A percentile compares a stretch with the other conserved stretches of the same genome.
These are phyloP conservation scores for Plantago ovata DNA, from an alignment of 257 asterid genomes.

Conservation along the genomic window DNA sequence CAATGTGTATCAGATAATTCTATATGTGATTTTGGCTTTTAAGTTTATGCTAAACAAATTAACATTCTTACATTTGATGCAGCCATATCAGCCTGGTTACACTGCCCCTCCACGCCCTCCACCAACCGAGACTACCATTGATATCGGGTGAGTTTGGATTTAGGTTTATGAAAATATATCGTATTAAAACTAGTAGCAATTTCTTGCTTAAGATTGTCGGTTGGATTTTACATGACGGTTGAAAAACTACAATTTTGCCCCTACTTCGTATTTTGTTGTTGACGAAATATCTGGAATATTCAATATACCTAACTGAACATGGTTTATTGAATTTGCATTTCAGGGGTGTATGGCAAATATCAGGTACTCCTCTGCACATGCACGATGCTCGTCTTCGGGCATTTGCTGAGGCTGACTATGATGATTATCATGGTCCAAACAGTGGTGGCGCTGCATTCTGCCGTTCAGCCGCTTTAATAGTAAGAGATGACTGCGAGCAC, in stretches of 20 bases:
- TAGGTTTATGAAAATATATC: slow-evolving; percentile 6
- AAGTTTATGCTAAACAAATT: slow-evolving; percentile 6
- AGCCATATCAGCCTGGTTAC: slow-evolving; percentile 88
- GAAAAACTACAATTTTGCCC: not conserved
- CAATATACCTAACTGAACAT: slow-evolving; percentile 15
- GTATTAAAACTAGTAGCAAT: not conserved
- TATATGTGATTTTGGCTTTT: not conserved
- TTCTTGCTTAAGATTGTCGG: not conserved
- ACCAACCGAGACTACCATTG: slow-evolving; percentile 69
- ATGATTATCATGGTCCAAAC: slow-evolving; percentile 65
- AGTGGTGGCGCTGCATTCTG: slow-evolving; percentile 89
- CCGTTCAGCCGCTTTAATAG: slow-evolving; percentile 95
- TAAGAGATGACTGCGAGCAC: slow-evolving; percentile 29
- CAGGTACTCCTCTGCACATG: slow-evolving; percentile 76
- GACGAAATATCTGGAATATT: slow-evolving; percentile 10
- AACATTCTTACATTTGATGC: slow-evolving; percentile 24
- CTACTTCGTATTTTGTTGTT: not conserved
- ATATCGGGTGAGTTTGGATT: slow-evolving; percentile 63
- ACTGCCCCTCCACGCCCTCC: slow-evolving; percentile 80
- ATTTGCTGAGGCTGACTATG: slow-evolving; percentile 94
- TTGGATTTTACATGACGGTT: not conserved
- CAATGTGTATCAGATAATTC: not conserved
- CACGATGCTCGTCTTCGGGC: slow-evolving; percentile 85
- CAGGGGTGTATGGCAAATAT: slow-evolving; percentile 93
- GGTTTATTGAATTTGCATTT: slow-evolving; percentile 6